A percentile compares a stretch with the other conserved stretches of the same genome.
These are phyloP conservation scores for Sclerotinia minor DNA, from an alignment of 2,329 filamentous ascomycete genomes.

Conservation along the genomic window DNA sequence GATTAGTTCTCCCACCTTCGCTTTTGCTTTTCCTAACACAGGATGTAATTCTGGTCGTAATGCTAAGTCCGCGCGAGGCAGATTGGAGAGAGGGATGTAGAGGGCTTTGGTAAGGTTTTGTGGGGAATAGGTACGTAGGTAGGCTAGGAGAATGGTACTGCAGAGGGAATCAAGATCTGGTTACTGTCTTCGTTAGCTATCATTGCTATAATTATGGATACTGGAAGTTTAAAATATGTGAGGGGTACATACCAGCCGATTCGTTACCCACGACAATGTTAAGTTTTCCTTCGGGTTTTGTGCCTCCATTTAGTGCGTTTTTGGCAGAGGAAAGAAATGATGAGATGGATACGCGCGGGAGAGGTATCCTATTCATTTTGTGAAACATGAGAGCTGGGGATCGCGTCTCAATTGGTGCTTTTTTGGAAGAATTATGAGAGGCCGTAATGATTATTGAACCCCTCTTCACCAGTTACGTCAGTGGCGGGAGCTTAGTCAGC, in stretches of 20 bases:
- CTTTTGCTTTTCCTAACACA: constrained; percentile 60
- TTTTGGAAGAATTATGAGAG: not conserved
- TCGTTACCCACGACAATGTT: constrained; percentile 68
- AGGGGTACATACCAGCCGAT: constrained; percentile 55
- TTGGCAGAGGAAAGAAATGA: constrained; percentile 55
- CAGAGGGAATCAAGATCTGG: constrained; percentile 81
- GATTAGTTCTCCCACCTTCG: constrained; percentile 62
- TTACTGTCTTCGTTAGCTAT: not conserved
- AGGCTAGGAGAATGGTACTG: constrained; percentile 71
- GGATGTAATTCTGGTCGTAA: constrained; percentile 73
- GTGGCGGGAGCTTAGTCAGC: not conserved
- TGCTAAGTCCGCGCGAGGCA: constrained; percentile 64
- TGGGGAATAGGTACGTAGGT: constrained; percentile 63
- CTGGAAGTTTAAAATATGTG: not conserved
- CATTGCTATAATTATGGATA: too few species aligned
- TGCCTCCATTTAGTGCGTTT: constrained; percentile 47
- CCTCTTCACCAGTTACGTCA: not conserved
- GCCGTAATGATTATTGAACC: not conserved
- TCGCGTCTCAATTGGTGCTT: not conserved
- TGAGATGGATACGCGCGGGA: constrained; percentile 46
- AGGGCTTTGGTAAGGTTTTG: constrained; percentile 45
- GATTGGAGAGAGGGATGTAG: constrained; percentile 73
- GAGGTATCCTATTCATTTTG: constrained; percentile 33
- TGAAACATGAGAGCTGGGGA: not conserved
- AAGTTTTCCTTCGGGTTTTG: constrained; percentile 50